Evolutionary conservation across 768 basidiomycete species (phyloP).

Genomic region (Termitomyces sp.): DNA sequence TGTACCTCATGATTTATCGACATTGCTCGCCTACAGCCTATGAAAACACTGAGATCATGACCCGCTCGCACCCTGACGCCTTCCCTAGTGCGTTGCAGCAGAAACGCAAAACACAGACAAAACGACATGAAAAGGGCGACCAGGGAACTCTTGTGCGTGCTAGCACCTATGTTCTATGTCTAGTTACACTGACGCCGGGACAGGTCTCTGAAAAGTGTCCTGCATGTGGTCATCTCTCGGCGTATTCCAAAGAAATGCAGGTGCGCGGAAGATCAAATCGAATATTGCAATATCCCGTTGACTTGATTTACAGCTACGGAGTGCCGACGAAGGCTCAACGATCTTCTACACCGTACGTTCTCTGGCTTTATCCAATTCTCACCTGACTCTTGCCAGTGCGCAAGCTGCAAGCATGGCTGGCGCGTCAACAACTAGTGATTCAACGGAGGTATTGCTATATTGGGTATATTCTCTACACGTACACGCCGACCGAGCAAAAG

Average conservation of each 20-base stretch:
- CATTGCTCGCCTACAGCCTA: constrained; percentile 49
- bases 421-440: constrained; percentile 67
- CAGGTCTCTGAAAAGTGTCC: constrained; percentile 92
- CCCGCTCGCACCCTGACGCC: constrained; percentile 89
- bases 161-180: neutral
- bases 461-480: constrained; percentile 48
- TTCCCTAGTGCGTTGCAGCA: constrained; percentile 88
- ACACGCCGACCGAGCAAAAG: constrained; percentile 83
- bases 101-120: constrained; percentile 87
- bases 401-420: constrained; percentile 76
- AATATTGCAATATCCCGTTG: neutral
- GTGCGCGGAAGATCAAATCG: constrained; percentile 31
- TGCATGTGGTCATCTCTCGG: constrained; percentile 77
- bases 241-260: constrained; percentile 89
- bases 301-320: constrained; percentile 54
- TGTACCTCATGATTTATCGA: no score
- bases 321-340: constrained; percentile 93
- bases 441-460: constrained; percentile 6
- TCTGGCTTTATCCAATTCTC: neutral
- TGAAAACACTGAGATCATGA: constrained; percentile 86
- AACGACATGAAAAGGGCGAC: constrained; percentile 67
- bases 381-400: constrained; percentile 48
- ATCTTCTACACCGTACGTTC: constrained; percentile 86
- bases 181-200: neutral
- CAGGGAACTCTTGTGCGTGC: constrained; percentile 49